phyloP scores from a whole-genome alignment of 192 early-diverging fungal genomes.

The Rhizophlyctis rosea region DNA sequence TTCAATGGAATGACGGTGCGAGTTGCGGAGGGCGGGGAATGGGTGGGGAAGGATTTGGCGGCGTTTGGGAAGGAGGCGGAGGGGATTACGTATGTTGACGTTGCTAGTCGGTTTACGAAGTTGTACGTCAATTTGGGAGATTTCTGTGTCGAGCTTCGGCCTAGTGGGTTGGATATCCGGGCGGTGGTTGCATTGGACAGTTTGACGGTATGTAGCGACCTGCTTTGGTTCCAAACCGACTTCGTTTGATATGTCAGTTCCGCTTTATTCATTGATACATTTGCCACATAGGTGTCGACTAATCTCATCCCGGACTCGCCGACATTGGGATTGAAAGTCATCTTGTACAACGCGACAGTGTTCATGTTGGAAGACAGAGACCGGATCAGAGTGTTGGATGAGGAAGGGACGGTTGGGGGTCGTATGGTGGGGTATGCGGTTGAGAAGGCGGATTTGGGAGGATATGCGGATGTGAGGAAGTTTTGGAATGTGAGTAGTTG shows the following conservation, averaged over 20 bases:
- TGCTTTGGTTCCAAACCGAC: no score
- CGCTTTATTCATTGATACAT: not conserved
- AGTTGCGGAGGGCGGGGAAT: slow-evolving; percentile 34
- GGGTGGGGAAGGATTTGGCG: slow-evolving; percentile 49
- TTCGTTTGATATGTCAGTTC: not conserved
- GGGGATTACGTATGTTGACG: slow-evolving; percentile 37
- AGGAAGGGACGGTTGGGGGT: slow-evolving; percentile 6
- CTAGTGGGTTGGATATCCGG: slow-evolving; percentile 46
- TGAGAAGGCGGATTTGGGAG: slow-evolving; percentile 18
- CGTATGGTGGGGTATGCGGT: slow-evolving; percentile 20
- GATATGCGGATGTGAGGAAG: slow-evolving; percentile 13
- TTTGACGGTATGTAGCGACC: slow-evolving; percentile 53
- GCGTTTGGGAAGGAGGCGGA: slow-evolving; percentile 56
- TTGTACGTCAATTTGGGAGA: slow-evolving; percentile 57
- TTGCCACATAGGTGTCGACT: slow-evolving; percentile 41
- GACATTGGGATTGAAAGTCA: slow-evolving; percentile 48
- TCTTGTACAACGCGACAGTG: slow-evolving; percentile 48
- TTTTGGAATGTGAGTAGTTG: slow-evolving; percentile 26
- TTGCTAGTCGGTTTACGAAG: slow-evolving; percentile 55
- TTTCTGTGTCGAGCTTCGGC: slow-evolving; percentile 59
- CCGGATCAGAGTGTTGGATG: slow-evolving; percentile 33
- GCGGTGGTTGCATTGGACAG: slow-evolving; percentile 53
- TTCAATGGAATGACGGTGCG: slow-evolving; percentile 49
- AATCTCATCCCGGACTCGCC: slow-evolving; percentile 62
- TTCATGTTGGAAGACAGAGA: slow-evolving; percentile 49